Evolutionary conservation across 2,329 filamentous ascomycete species (phyloP), one percentile per base, ranked within the genome.

Genomic region (Trichophyton schoenleinii): DNA sequence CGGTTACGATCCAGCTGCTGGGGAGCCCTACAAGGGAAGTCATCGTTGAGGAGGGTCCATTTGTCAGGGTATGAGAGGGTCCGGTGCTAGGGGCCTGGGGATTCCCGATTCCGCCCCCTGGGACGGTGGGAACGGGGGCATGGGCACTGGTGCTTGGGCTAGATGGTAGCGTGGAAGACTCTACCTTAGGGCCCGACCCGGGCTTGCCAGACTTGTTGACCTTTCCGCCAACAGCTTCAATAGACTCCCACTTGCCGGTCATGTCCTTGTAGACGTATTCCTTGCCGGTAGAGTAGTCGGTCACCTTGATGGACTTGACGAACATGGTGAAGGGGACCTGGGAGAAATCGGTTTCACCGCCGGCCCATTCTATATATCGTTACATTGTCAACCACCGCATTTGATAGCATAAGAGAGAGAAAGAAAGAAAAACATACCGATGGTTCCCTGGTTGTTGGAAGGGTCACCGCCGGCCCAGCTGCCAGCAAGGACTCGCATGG

Each of bases 401-500:
- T 22, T 22, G 22, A 22, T 2, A 36, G 13, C 9, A 34, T 48
- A 31, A 11, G 3, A 59, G 15, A 62, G 22, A 22, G 34, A 31
- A 3, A 13, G 3, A 22, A 15, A 46, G 22, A 46, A 6, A 44
- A 8, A 72, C 77, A 71, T 70, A 80, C 77, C 68, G 68, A 97
- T 89, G 15, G 92, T 97, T 62, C 94, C 94, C 13, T 80, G 73
- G 0, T 85, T 70, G 73, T 97, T 96, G 31, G 79, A 80, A 0
- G 89, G 75, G 73, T 97, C 94, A 67, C 94, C 94, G 69, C 91
- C 94, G 60, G 89, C 86, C 94, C 94, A 99, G 61, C 87, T 79
- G 63, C 94, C 94, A 68, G 97, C 85, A 75, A 92, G 95, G 76
- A 97, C 78, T 75, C 91, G 87, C 90, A 96, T 96, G 3, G 94